Conservation (phyloP, 352 stramenopile species). For the Sclerospora graminicola region DNA sequence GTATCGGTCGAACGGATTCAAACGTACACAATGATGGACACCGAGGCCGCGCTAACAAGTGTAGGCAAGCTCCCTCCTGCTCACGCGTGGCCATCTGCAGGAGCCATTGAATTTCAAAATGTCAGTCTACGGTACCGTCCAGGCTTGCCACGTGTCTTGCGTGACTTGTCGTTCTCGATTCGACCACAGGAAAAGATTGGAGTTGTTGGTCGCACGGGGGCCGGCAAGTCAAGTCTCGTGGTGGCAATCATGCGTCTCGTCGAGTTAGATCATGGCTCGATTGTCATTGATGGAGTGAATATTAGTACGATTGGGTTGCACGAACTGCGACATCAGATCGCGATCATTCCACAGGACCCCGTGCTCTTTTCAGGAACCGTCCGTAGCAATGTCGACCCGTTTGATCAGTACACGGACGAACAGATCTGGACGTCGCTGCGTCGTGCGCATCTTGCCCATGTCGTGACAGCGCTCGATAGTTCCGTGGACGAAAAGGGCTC, state of each 20-base stretch:
- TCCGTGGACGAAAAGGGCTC: slow-evolving; percentile 82
- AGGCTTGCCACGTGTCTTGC: slow-evolving; percentile 47
- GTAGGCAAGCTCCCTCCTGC: slow-evolving; percentile 63
- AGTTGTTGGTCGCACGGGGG: slow-evolving; percentile 75
- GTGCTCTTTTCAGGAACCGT: slow-evolving; percentile 92
- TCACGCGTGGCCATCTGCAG: slow-evolving; percentile 72
- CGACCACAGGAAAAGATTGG: slow-evolving; percentile 79
- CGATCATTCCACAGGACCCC: slow-evolving; percentile 92
- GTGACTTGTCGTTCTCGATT: slow-evolving; percentile 72
- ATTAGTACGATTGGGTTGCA: slow-evolving; percentile 45
- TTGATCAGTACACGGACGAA: slow-evolving; percentile 78
- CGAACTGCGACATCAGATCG: slow-evolving; percentile 38
- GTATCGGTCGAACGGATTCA: slow-evolving; percentile 68
- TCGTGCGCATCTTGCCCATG: slow-evolving; percentile 63
- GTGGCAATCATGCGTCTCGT: slow-evolving; percentile 86
- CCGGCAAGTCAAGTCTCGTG: slow-evolving; percentile 87
- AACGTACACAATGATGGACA: slow-evolving; percentile 52
- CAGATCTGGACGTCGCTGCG: slow-evolving; percentile 84
- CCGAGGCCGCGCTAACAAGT: slow-evolving; percentile 77
- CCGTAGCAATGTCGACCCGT: slow-evolving; percentile 89
- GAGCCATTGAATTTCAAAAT: slow-evolving; percentile 78
- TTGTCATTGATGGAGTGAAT: slow-evolving; percentile 55
- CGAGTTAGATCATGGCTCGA: slow-evolving; percentile 67
- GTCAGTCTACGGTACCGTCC: slow-evolving; percentile 86
- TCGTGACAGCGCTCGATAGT: slow-evolving; percentile 32